Base-by-base conservation (phyloP, 495 filamentous ascomycete species). In the Lepraria neglecta region DNA sequence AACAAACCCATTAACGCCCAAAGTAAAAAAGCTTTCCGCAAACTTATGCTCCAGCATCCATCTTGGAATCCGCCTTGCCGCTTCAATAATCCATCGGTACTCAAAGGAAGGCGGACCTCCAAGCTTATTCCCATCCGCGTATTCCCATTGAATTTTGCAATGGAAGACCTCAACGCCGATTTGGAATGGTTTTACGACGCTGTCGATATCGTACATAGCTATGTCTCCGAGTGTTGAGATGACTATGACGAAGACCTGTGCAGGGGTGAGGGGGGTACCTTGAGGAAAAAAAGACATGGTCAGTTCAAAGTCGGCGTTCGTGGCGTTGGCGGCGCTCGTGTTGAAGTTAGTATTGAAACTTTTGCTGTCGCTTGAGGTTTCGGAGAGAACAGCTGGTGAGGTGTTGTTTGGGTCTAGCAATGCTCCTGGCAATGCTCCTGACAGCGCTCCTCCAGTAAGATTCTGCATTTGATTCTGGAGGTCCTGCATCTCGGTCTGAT, bases 261-360 rank as follows among this genome's bases (percentile, higher is more conserved):
- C 3, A 35, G 1, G 33, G 33, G 6, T 6, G 3, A 52, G 48
- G 2, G 48, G 48, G 17, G 48, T 3, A 4, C 28, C 48, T 14
- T 30, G 28, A 6, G 48, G 48, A 9, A 15, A 52, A 12, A 30
- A 52, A 3, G 48, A 52, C 48, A 52, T 52, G 17, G 17, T 15
- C 4, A 52, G 48, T n/a, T 52, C 30, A 30, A 52, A 27, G 48
- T 52, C 48, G 15, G 48, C n/a, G 15, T 52, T 52, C 17, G 48
- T n/a, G 48, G 48, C 4, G 31, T 33, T 33, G 11, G 48, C 33
- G 33, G 33, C 10, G 33, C 33, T 45, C 10, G 33, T 35, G 33
- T 35, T 35, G 33, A 35, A 6, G 33, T 4, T 35, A 11, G 6
- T 35, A 11, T 35, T 35, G 33, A 11, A 11, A 6, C 14, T 15